Evolutionary conservation across 2,329 filamentous ascomycete genomes (phyloP).

Genomic region (Alternaria metachromatica): DNA sequence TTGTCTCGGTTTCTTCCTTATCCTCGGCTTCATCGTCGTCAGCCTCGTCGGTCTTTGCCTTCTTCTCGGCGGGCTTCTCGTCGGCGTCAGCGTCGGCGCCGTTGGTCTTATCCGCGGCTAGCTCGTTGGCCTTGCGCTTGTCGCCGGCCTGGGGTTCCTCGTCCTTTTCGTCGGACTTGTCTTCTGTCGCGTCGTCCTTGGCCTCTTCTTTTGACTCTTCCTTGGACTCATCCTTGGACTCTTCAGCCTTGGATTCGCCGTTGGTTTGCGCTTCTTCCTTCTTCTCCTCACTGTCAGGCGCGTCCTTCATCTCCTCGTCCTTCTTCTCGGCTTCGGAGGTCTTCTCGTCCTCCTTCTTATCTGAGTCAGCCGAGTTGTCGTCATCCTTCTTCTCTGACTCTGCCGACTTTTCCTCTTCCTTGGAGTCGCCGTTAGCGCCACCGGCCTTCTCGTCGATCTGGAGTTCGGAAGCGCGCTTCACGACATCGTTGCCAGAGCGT

Average conservation of each 20-base stretch:
- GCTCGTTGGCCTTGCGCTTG: conserved; percentile 43
- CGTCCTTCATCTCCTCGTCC: conserved; percentile 37
- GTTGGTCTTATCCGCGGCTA: conserved; percentile 28
- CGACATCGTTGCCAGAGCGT: conserved; percentile 68
- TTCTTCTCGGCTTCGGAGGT: conserved; percentile 40
- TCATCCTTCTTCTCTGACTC: conserved; percentile 47
- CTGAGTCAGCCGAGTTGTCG: conserved; percentile 38
- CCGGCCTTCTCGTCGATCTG: conserved; percentile 58
- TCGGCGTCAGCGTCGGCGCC: conserved; percentile 11
- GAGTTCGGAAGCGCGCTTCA: conserved; percentile 68
- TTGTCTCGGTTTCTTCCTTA: conserved; percentile 34
- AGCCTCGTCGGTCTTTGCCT: conserved; percentile 30
- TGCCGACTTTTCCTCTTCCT: conserved; percentile 37
- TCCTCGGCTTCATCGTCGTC: conserved; percentile 36
- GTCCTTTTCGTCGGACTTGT: conserved; percentile 9
- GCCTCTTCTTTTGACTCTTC: conserved; percentile 33
- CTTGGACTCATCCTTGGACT: conserved; percentile 20
- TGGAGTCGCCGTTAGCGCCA: conserved; percentile 47
- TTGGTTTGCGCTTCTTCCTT: conserved; percentile 29
- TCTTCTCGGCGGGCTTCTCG: conserved; percentile 28
- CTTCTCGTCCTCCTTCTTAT: conserved; percentile 39
- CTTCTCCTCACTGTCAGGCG: conserved; percentile 24
- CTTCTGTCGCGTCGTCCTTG: conserved; percentile 29
- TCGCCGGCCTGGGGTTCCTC: conserved; percentile 38
- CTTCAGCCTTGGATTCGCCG: conserved; percentile 35